phyloP scores from a whole-genome alignment of 805 yeast genomes.

The Suhomyces pyralidae region DNA sequence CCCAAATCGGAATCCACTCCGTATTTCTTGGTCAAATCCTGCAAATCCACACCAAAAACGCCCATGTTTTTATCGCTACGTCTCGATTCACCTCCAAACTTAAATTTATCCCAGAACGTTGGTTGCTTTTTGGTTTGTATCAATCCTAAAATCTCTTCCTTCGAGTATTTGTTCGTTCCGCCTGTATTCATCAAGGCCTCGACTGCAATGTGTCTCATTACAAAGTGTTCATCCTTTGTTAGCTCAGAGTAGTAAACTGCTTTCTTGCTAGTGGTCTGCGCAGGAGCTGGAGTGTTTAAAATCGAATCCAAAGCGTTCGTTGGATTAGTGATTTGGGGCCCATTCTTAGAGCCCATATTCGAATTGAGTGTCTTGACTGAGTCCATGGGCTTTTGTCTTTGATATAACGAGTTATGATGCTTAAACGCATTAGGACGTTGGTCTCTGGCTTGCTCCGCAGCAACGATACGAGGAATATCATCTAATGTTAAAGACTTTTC shows the following conservation, averaged over 20 bases:
- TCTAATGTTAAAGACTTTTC: conserved; percentile 88
- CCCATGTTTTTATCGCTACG: conserved; percentile 19
- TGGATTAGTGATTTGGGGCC: conserved; percentile 6
- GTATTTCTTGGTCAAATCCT: conserved; percentile 59
- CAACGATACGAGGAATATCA: conserved; percentile 95
- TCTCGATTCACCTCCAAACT: conserved; percentile 30
- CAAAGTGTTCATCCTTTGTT: conserved; percentile 51
- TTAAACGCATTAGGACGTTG: conserved; percentile 89
- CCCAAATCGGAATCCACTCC: conserved; percentile 87
- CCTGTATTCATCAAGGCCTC: conserved; percentile 44
- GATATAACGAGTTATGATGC: conserved; percentile 57
- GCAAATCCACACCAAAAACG: conserved; percentile 80
- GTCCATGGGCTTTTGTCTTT: conserved; percentile 29
- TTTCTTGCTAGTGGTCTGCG: conserved; percentile 10
- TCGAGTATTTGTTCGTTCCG: conserved; percentile 17
- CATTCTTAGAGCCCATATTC: conserved; percentile 5
- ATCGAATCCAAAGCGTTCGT: conserved; percentile 10
- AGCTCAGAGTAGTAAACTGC: conserved; percentile 64
- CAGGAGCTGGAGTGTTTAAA: conserved; percentile 6
- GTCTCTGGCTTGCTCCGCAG: conserved; percentile 94
- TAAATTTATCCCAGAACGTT: conserved; percentile 55
- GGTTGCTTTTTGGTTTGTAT: conserved; percentile 42
- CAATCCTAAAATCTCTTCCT: conserved; percentile 37
- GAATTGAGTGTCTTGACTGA: conserved; percentile 19
- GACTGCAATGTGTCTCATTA: conserved; percentile 58